Conservation (phyloP, 164 flowering plant species). For the Dillenia turbinata region DNA sequence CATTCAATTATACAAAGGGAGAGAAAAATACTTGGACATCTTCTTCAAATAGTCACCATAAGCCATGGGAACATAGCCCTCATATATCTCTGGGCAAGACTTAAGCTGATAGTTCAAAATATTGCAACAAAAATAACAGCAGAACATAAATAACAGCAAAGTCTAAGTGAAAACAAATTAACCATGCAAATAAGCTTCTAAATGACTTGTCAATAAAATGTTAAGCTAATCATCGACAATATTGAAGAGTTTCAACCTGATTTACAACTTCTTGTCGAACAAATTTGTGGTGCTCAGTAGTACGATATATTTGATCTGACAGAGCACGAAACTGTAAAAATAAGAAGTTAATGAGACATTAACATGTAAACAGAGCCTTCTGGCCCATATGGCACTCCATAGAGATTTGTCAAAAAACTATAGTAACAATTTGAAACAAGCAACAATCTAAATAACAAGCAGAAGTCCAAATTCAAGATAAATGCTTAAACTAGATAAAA, state of each 20-base stretch:
- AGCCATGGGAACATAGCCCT: constrained; percentile 88
- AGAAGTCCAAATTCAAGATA: too few species aligned
- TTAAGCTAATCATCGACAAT: neutral
- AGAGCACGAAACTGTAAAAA: constrained; percentile 75
- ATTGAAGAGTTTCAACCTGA: constrained; percentile 48
- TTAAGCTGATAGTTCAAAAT: constrained; percentile 47
- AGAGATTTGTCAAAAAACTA: too few species aligned
- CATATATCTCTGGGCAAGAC: constrained; percentile 56
- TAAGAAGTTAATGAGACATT: constrained; percentile 10
- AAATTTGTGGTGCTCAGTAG: constrained; percentile 71
- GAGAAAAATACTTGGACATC: constrained; percentile 57
- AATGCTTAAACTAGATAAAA: too few species aligned
- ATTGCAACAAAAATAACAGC: constrained; percentile 2
- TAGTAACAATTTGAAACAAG: neutral
- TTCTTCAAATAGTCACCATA: constrained; percentile 76
- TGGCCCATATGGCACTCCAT: too few species aligned
- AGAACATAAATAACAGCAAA: constrained; percentile 3
- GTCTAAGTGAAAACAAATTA: neutral
- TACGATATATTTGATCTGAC: constrained; percentile 90
- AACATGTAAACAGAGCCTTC: too few species aligned
- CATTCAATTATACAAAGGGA: neutral
- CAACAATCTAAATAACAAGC: too few species aligned
- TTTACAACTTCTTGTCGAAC: constrained; percentile 68
- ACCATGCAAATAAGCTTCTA: neutral
- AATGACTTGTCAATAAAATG: too few species aligned